Evolutionary conservation across 1,139 yeast species (phyloP), one percentile per base, ranked within the genome.

Genomic region (Diutina rugosa): DNA sequence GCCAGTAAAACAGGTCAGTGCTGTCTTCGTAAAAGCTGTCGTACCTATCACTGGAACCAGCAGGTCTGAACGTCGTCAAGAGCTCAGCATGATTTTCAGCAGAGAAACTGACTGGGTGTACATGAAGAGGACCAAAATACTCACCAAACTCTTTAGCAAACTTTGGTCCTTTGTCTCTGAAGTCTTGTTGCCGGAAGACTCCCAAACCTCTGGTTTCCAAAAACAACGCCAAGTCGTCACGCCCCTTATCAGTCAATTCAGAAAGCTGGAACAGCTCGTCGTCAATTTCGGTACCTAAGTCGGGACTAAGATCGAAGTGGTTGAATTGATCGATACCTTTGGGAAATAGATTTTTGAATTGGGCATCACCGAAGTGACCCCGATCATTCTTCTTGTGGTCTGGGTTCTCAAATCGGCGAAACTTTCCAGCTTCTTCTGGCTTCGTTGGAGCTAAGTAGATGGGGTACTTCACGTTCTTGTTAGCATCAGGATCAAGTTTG

Each of bases 81-180:
- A 70, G 61, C 55, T 69, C 73, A 1, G 72, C 72, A 55, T 63
- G 60, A 45, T 63, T 60, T 56, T 65, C 67, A 14, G 71, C 67
- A 6, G 69, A 60, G 54, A 65, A 65, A 9, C 65, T 56, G 32
- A 69, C 69, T 6, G 72, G 73, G 57, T 70, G 73, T 56, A 69
- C 63, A 60, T 70, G 73, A 58, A 70, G 65, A 2, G 68, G 69
- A 16, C 73, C 73, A 58, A 68, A 70, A 59, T 70, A 64, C 55
- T 62, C 60, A 8, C 71, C 72, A 59, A 68, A 70, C 47, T 68
- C 62, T 49, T 61, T 64, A 7, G 69, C 69, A 56, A 68, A 67
- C 3, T 62, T 63, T 1, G 71, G 69, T 6, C 71, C 72, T 59
- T 70, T 67, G 49, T 66, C 68, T 56, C 70, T 65, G 58, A 69